Evolutionary conservation across 768 basidiomycete species (phyloP).

Genomic region (Naganishia vishniacii): DNA sequence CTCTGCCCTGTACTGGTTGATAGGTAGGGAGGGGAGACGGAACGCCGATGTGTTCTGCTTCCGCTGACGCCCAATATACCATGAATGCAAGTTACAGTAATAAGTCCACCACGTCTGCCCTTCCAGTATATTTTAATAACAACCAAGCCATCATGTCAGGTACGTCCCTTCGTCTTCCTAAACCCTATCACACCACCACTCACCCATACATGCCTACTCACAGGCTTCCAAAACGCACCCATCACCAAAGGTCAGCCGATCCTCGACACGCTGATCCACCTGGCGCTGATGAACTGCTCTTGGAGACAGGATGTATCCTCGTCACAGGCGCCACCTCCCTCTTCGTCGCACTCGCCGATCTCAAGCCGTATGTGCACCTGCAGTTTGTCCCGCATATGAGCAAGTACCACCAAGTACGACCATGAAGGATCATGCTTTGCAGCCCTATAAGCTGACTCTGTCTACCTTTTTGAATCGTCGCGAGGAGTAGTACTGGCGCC

Average conservation of each 20-base stretch:
- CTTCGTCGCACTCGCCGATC: slow-evolving; percentile 68
- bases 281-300: neutral
- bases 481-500: slow-evolving; percentile 90
- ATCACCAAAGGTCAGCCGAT: slow-evolving; percentile 38
- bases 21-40: no score
- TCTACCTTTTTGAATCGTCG: neutral
- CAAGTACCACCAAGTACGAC: slow-evolving; percentile 73
- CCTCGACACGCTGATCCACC: neutral
- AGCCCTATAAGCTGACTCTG: neutral
- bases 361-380: slow-evolving; percentile 82
- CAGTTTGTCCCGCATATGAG: slow-evolving; percentile 88
- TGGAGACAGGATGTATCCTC: slow-evolving; percentile 65
- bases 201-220: no score
- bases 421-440: neutral
- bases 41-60: no score
- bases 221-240: slow-evolving; percentile 44
- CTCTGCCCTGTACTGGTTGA: no score
- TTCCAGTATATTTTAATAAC: no score
- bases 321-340: slow-evolving; percentile 66
- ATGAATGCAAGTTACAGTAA: no score
- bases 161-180: no score
- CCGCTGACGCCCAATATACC: no score
- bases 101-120: no score
- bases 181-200: no score
- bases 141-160: no score